Conservation (phyloP, 2,329 filamentous ascomycete genomes). For the Alternaria gaisen region DNA sequence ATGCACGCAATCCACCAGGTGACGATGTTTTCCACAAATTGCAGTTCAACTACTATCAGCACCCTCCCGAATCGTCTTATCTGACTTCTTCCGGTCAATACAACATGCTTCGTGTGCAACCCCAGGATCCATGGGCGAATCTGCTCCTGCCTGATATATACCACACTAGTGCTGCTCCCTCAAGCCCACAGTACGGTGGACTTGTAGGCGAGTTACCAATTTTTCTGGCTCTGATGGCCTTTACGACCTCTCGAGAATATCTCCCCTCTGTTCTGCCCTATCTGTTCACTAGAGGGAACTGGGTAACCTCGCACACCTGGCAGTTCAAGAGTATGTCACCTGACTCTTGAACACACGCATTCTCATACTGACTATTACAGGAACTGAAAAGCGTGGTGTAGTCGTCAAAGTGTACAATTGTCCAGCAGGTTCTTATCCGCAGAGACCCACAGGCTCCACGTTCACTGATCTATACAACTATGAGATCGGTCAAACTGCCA, state of each 20-base stretch:
- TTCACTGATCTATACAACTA: constrained; percentile 25
- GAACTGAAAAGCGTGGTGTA: constrained; percentile 34
- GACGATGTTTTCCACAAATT: constrained; percentile 31
- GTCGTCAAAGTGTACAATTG: constrained; percentile 36
- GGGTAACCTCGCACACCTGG: constrained; percentile 23
- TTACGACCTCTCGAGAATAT: constrained; percentile 25
- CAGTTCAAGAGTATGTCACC: constrained; percentile 23
- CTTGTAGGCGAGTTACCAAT: constrained; percentile 46
- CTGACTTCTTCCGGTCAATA: constrained; percentile 31
- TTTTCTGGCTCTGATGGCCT: constrained; percentile 42
- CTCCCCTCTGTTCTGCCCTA: constrained; percentile 23
- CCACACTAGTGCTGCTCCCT: background rate
- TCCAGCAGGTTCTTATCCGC: constrained; percentile 15
- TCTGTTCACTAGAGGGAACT: constrained; percentile 24
- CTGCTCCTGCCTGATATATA: constrained; percentile 41
- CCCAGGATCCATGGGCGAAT: constrained; percentile 25
- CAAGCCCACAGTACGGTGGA: background rate
- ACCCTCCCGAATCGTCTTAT: constrained; percentile 26
- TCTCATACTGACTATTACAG: constrained; percentile 18
- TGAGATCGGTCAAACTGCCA: constrained; percentile 26
- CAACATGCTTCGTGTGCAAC: constrained; percentile 21
- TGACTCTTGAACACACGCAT: background rate
- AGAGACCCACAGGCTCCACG: background rate
- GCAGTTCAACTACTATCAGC: constrained; percentile 29
- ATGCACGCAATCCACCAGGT: constrained; percentile 20